phyloP scores from a whole-genome alignment of 73 alveolate species.

The Paramecium caudatum region DNA sequence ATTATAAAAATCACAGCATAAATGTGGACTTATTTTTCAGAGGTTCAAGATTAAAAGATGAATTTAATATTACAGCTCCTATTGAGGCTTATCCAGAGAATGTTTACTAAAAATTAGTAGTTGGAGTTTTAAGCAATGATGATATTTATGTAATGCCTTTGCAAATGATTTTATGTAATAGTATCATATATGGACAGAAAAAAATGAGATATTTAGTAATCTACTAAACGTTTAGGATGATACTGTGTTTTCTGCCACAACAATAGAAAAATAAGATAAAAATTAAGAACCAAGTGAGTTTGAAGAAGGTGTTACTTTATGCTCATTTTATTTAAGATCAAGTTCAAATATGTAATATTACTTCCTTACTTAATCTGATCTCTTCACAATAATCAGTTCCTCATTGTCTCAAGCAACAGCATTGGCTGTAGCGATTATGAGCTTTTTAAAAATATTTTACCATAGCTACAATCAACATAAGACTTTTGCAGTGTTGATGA shows the following conservation, averaged over 20 bases:
- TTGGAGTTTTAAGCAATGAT: conserved; percentile 28
- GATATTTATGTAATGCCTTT: conserved; percentile 28
- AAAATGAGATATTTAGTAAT: neutral
- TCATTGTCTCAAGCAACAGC: conserved; percentile 60
- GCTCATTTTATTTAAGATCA: conserved; percentile 31
- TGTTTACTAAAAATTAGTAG: neutral
- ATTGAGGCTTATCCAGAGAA: neutral
- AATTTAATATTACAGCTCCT: conserved; percentile 9
- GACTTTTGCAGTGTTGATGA: conserved; percentile 27
- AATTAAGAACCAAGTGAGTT: neutral
- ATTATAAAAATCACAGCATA: neutral
- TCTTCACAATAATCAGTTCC: neutral
- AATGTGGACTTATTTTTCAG: neutral
- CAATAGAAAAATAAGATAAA: neutral
- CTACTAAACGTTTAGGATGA: neutral
- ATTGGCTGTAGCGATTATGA: conserved; percentile 21
- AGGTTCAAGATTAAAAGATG: conserved; percentile 9
- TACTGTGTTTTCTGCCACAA: neutral
- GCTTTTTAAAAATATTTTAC: conserved; percentile 17
- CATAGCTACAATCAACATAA: conserved; percentile 28
- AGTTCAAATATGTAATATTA: neutral
- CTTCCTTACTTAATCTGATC: neutral
- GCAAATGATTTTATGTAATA: neutral
- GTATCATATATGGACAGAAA: neutral
- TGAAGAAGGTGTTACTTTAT: neutral